These are phyloP conservation scores for Neofusicoccum cordaticola DNA, from an alignment of 2,329 filamentous ascomycete genomes.

Conservation along the genomic window DNA sequence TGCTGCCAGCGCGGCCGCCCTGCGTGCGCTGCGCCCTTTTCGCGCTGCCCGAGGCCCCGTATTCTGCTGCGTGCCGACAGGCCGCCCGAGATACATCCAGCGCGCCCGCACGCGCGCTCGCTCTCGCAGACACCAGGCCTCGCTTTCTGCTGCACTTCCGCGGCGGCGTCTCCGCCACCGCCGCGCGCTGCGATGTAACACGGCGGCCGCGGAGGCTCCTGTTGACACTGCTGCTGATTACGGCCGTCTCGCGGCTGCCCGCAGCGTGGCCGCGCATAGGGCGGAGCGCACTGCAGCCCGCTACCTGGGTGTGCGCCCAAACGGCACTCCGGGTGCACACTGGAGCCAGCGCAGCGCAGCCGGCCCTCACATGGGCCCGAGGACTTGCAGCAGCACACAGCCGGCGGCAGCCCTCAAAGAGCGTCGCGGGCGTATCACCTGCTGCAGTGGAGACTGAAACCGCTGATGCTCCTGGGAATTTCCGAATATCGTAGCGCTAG, in stretches of 20 bases:
- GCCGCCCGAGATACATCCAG: conserved; percentile 3
- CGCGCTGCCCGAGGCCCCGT: conserved; percentile 4
- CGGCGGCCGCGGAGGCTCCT: background rate
- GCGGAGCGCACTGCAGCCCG: background rate
- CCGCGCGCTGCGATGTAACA: background rate
- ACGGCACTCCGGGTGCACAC: too few relatives aligned
- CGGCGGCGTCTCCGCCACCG: background rate
- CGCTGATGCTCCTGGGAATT: conserved; percentile 6
- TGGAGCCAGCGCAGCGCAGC: conserved; percentile 2
- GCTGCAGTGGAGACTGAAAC: conserved; percentile 8
- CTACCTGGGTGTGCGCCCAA: too few relatives aligned
- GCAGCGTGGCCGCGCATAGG: background rate
- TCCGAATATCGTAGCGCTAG: conserved; percentile 10
- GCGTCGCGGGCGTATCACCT: conserved; percentile 1
- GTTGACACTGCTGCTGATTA: background rate
- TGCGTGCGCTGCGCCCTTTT: background rate
- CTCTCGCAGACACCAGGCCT: background rate
- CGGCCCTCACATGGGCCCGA: conserved; percentile 1
- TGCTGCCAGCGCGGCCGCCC: background rate
- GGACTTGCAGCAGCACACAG: background rate
- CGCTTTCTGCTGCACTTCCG: conserved; percentile 7
- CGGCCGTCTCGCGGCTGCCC: background rate
- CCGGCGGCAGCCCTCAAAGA: background rate
- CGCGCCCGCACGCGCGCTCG: background rate
- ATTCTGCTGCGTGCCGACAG: background rate